These are phyloP conservation scores for Aphanomyces stellatus DNA, from an alignment of 352 stramenopile genomes.

Conservation along the genomic window DNA sequence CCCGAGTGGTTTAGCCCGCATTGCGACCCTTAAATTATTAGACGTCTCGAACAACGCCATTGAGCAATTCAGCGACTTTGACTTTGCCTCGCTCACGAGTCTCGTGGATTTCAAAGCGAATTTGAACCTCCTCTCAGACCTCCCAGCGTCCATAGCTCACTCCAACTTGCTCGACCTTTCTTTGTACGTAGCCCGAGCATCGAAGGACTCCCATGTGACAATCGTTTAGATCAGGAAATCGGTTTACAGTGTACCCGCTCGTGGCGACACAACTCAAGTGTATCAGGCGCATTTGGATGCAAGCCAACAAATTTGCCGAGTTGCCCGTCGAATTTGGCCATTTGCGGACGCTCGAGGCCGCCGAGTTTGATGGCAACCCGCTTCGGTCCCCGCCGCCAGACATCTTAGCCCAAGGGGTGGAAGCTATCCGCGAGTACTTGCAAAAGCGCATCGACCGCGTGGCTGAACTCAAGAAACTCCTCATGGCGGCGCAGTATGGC, in stretches of 20 bases:
- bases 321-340: constrained; percentile 50
- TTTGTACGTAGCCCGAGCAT: constrained; percentile 19
- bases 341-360: constrained; percentile 30
- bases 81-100: constrained; percentile 30
- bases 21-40: constrained; percentile 31
- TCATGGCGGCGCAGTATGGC: constrained; percentile 28
- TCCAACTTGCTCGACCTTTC: constrained; percentile 40
- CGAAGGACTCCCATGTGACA: not conserved
- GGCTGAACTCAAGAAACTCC: constrained; percentile 35
- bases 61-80: constrained; percentile 31
- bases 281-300: constrained; percentile 41
- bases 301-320: constrained; percentile 60
- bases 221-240: constrained; percentile 34
- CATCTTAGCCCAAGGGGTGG: constrained; percentile 47
- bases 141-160: constrained; percentile 35
- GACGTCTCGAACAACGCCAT: constrained; percentile 68
- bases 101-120: constrained; percentile 39
- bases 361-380: constrained; percentile 66
- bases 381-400: constrained; percentile 56
- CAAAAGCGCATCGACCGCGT: constrained; percentile 51
- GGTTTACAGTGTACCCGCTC: constrained; percentile 35
- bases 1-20: constrained; percentile 24
- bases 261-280: constrained; percentile 34
- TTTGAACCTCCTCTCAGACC: constrained; percentile 36
- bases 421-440: constrained; percentile 41